Percentiles rank a stretch among this genome's conserved stretches.
Evolutionary conservation across 73 alveolate species (phyloP).

Genomic region (Tetrahymena elliotti): DNA sequence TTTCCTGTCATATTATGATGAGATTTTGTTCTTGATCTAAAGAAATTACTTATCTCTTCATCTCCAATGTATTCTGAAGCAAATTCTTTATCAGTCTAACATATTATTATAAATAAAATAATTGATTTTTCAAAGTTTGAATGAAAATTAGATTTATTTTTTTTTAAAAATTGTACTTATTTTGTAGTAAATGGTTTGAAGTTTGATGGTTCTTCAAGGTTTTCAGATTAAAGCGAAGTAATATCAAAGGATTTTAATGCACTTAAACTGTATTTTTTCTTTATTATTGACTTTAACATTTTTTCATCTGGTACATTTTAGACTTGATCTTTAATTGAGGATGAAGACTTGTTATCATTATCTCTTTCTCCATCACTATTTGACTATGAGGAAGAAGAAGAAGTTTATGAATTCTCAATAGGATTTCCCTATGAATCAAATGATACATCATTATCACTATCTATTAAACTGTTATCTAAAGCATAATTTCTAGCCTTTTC

Average conservation of each 20-base stretch:
- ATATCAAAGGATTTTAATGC: neutral
- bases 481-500: neutral
- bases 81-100: neutral
- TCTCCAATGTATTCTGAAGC: neutral
- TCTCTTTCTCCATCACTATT: neutral
- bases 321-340: neutral
- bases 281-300: neutral
- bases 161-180: no score
- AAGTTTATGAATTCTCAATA: neutral
- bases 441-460: neutral
- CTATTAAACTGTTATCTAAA: neutral
- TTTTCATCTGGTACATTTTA: neutral
- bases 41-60: neutral
- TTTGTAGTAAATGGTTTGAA: neutral
- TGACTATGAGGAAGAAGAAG: neutral
- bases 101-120: neutral
- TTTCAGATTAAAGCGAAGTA: neutral
- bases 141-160: no score
- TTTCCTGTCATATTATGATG: neutral
- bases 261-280: neutral
- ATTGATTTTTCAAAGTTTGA: no score
- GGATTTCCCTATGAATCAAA: neutral
- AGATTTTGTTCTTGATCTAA: neutral
- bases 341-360: neutral
- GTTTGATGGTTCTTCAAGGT: neutral